These are phyloP conservation scores for Caryopteris hybrid DNA, from an alignment of 305 asterid genomes.

Conservation along the genomic window DNA sequence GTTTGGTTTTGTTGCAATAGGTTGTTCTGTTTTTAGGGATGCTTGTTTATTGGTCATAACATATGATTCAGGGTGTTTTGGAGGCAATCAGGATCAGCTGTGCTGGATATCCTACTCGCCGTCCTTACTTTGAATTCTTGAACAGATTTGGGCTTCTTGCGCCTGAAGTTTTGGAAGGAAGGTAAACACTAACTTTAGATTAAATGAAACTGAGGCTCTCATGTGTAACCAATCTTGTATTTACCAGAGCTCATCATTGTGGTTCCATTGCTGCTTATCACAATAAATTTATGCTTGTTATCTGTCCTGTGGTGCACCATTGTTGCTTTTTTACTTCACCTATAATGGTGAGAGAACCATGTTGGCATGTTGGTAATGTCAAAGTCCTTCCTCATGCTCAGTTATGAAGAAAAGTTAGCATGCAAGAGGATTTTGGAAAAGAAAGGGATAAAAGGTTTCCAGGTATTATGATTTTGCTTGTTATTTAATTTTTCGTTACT, in stretches of 20 bases:
- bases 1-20: conserved; percentile 5
- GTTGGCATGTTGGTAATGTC: conserved; percentile 21
- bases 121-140: conserved; percentile 90
- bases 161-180: conserved; percentile 79
- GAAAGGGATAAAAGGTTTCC: conserved; percentile 85
- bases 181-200: conserved; percentile 40
- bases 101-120: conserved; percentile 99
- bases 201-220: conserved; percentile 16
- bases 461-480: conserved; percentile 47
- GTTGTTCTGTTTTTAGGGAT: conserved; percentile 11
- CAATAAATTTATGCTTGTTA: neutral
- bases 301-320: conserved; percentile 3
- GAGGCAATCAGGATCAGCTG: conserved; percentile 99
- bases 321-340: neutral
- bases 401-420: conserved; percentile 83
- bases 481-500: neutral
- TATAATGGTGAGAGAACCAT: conserved; percentile 19
- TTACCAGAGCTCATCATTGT: conserved; percentile 4
- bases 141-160: conserved; percentile 98
- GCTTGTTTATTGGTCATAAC: conserved; percentile 24
- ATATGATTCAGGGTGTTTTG: conserved; percentile 79
- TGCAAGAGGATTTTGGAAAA: conserved; percentile 86
- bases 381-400: conserved; percentile 35
- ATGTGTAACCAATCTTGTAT: conserved; percentile 14
- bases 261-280: conserved; percentile 8